phyloP scores from a whole-genome alignment of 2,329 filamentous ascomycete genomes.

The Thielaviopsis ethacetica region DNA sequence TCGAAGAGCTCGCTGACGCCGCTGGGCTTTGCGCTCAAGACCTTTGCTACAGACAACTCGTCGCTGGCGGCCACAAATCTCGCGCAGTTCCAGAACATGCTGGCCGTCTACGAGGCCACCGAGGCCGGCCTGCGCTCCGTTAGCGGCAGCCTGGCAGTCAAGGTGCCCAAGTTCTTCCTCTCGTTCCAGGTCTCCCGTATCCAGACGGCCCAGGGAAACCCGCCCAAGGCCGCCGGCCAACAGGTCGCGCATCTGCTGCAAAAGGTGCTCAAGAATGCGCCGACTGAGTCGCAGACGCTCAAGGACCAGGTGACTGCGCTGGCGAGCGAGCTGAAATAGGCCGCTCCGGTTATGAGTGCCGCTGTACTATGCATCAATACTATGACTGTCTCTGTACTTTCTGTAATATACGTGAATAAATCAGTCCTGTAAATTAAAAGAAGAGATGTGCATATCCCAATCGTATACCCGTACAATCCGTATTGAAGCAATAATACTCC shows the following conservation, averaged over 20 bases:
- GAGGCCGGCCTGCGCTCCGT: slow-evolving; percentile 40
- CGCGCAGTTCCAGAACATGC: slow-evolving; percentile 31
- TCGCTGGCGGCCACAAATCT: slow-evolving; percentile 31
- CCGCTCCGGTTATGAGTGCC: too few species aligned
- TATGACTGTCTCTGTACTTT: too few species aligned
- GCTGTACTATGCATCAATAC: too few species aligned
- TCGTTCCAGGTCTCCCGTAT: slow-evolving; percentile 42
- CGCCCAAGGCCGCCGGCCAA: slow-evolving; percentile 31
- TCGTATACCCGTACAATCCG: too few species aligned
- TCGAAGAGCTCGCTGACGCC: slow-evolving; percentile 29
- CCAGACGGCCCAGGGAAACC: slow-evolving; percentile 39
- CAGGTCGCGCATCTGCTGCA: slow-evolving; percentile 39
- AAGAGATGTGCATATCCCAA: neutral
- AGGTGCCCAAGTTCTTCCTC: slow-evolving; percentile 48
- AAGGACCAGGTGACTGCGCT: slow-evolving; percentile 34
- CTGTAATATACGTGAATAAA: neutral
- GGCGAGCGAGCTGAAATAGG: slow-evolving; percentile 14
- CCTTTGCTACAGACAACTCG: slow-evolving; percentile 32
- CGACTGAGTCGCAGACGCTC: slow-evolving; percentile 30
- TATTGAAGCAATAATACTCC: too few species aligned
- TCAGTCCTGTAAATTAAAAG: neutral
- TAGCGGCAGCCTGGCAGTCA: slow-evolving; percentile 36
- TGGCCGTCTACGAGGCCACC: slow-evolving; percentile 42
- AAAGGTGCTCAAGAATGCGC: slow-evolving; percentile 41
- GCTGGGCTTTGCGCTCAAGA: slow-evolving; percentile 35